Base-by-base conservation (phyloP, 2,329 filamentous ascomycete genomes). In the Exserohilum rostratum region DNA sequence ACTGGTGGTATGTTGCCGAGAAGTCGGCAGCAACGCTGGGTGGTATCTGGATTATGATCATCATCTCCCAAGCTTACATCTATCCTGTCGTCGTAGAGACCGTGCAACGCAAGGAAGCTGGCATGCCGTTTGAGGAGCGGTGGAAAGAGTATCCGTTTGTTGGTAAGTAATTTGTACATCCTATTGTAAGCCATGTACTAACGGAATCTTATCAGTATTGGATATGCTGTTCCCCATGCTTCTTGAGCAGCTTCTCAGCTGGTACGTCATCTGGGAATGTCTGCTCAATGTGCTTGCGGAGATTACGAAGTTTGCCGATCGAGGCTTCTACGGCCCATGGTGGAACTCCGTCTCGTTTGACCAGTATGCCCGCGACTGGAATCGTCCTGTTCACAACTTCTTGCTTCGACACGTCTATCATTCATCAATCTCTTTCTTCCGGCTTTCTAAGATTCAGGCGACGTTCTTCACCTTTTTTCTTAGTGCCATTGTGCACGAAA, bases 281-380 rank as follows among this genome's bases (percentile, higher is more conserved):
- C 70, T 80, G 22, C 78, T 92, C 56, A 93, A 93, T 71, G 83
- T 90, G 12, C 79, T 93, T 18, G 90, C 89, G 3, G 90, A 93
- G 73, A 71, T 93, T 50, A 92, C 89, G 0, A 80, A 82, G 58
- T 93, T 93, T 70, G 89, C 90, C 4, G 90, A 93, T 70, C 84
- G 90, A 42, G 87, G 85, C 57, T 92, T 92, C 73, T 79, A 80
- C 57, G 76, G 79, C 56, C 76, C 79, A 61, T 81, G 81, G 81
- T 82, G 81, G 82, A 82, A 82, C 58, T 70, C 69, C n/a, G 73
- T 81, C 13, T 78, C 78, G 0, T 91, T 87, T 84, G 89, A 92
- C 65, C 87, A 91, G 68, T 93, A 90, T 65, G 89, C 90, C 3
- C 81, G 90, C 34, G 88, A 91, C 69, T 93, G 90, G 90, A 93